phyloP scores from a whole-genome alignment of 441 rosid species.

The Populus trichocarpa region DNA sequence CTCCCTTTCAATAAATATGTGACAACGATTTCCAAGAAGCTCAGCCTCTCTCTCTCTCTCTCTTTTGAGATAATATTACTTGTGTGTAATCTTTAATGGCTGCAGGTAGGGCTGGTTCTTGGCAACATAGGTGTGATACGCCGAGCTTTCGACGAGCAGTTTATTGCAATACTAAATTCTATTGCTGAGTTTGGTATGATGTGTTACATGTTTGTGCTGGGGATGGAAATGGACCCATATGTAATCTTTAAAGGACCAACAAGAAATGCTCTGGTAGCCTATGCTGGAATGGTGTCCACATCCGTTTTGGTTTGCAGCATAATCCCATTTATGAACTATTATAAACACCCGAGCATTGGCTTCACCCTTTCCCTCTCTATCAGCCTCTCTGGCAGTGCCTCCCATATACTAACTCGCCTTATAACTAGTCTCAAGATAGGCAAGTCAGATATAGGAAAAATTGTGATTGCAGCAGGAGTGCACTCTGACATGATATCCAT shows the following conservation, averaged over 20 bases:
- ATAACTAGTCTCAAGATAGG: constrained; percentile 79
- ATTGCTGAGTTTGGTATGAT: constrained; percentile 76
- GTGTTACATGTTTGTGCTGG: constrained; percentile 79
- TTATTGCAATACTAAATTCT: constrained; percentile 45
- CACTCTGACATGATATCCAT: constrained; percentile 75
- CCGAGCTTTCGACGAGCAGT: constrained; percentile 31
- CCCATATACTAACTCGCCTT: constrained; percentile 82
- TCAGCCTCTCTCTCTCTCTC: no score
- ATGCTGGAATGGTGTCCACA: constrained; percentile 64
- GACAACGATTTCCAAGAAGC: not conserved
- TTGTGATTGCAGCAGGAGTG: constrained; percentile 69
- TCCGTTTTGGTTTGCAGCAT: constrained; percentile 43
- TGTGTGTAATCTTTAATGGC: not conserved
- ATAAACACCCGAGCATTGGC: constrained; percentile 21
- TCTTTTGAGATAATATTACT: not conserved
- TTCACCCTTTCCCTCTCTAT: constrained; percentile 55
- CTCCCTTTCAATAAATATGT: not conserved
- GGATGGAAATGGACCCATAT: constrained; percentile 85
- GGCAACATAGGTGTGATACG: constrained; percentile 50
- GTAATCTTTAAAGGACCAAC: constrained; percentile 62
- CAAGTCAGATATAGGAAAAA: constrained; percentile 86
- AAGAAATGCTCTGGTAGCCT: constrained; percentile 72
- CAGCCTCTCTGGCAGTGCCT: constrained; percentile 67
- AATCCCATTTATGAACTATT: constrained; percentile 53
- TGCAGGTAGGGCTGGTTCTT: constrained; percentile 67